Evolutionary conservation across 106 monocot genomes (phyloP).

Genomic region (Alisma plantagoaquatica): DNA sequence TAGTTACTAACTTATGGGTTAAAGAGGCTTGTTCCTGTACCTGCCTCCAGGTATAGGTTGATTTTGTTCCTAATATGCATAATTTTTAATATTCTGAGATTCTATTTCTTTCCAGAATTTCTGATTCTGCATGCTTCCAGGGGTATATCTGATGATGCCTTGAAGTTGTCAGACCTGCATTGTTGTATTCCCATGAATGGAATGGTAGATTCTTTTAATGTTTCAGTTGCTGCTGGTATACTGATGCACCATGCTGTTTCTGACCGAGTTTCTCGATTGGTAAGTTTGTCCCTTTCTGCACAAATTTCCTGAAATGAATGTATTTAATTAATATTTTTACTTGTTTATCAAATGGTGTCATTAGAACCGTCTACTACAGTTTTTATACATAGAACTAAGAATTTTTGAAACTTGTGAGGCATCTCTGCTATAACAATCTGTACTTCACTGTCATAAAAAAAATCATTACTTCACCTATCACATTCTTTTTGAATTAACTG

Average conservation of each 20-base stretch:
- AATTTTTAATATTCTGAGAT: too few relatives aligned
- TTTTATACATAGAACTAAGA: not conserved
- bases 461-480: too few relatives aligned
- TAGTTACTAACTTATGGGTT: too few relatives aligned
- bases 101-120: too few relatives aligned
- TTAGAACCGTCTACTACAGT: not conserved
- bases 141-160: constrained; percentile 78
- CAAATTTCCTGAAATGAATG: not conserved
- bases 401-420: not conserved
- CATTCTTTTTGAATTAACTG: too few relatives aligned
- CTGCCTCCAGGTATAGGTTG: too few relatives aligned
- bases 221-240: constrained; percentile 96
- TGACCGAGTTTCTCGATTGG: constrained; percentile 71
- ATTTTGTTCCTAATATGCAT: too few relatives aligned
- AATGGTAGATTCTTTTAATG: constrained; percentile 99
- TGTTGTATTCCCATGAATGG: constrained; percentile 96
- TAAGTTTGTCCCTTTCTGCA: constrained; percentile 25
- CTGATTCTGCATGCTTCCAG: constrained; percentile 30
- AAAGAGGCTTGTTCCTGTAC: too few relatives aligned
- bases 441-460: not conserved
- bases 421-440: not conserved
- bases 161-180: constrained; percentile 61
- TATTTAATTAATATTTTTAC: not conserved
- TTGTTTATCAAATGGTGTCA: not conserved
- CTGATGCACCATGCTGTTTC: constrained; percentile 95